These are phyloP conservation scores for Straminergon stramineum DNA, from an alignment of 225 moss, liverwort and hornwort species.

Conservation along the genomic window DNA sequence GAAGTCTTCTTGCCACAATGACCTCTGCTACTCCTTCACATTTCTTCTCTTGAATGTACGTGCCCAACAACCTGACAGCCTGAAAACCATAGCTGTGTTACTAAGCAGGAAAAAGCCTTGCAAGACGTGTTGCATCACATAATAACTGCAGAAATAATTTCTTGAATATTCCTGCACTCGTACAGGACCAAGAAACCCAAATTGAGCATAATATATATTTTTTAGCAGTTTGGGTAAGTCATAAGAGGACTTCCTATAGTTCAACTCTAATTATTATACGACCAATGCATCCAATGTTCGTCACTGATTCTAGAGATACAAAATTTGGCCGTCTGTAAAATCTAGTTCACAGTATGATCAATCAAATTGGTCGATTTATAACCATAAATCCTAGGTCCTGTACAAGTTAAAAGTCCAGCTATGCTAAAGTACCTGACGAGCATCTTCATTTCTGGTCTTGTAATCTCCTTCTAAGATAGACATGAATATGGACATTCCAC, in stretches of 20 bases:
- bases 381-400: not conserved
- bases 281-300: not conserved
- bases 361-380: not conserved
- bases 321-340: not conserved
- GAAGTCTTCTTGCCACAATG: conserved; percentile 69
- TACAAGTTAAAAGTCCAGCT: not conserved
- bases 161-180: not conserved
- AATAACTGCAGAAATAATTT: not conserved
- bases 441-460: conserved; percentile 79
- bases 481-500: conserved; percentile 98
- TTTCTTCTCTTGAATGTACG: conserved; percentile 94
- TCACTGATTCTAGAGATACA: not conserved
- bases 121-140: not conserved
- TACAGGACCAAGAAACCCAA: not conserved
- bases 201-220: not conserved
- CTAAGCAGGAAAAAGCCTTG: not conserved
- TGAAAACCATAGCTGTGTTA: not conserved
- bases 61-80: conserved; percentile 68
- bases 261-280: not conserved
- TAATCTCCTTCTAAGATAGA: conserved; percentile 97
- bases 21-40: conserved; percentile 99
- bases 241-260: too few species aligned
- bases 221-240: not conserved
- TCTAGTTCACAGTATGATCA: not conserved
- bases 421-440: conserved; percentile 43